Conservation (phyloP, 306 rosid species). For the Vigna hirtella region DNA sequence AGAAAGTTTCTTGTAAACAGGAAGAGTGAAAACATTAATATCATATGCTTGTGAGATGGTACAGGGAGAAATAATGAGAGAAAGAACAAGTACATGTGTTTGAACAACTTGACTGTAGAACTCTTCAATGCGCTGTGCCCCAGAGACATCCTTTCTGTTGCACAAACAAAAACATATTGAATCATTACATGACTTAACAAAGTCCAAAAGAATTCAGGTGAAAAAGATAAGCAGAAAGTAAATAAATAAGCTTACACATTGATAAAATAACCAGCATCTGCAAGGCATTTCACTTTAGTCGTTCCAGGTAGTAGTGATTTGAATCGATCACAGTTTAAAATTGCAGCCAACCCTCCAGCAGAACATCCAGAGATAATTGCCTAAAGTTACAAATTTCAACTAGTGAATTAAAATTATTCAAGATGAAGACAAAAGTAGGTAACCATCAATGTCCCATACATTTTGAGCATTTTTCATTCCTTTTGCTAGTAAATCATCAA, state of each 20-base stretch:
- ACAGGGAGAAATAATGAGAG: constrained; percentile 10
- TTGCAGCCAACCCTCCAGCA: constrained; percentile 85
- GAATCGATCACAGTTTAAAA: constrained; percentile 81
- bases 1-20: constrained; percentile 13
- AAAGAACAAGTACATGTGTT: constrained; percentile 68
- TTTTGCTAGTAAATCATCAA: constrained; percentile 73
- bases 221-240: constrained; percentile 14
- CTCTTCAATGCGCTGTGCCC: constrained; percentile 63
- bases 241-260: constrained; percentile 60
- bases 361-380: constrained; percentile 94
- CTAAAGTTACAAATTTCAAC: constrained; percentile 50
- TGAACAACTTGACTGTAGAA: constrained; percentile 66
- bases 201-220: constrained; percentile 10
- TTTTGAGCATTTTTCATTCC: constrained; percentile 87
- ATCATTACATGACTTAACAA: constrained; percentile 10
- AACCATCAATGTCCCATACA: constrained; percentile 47
- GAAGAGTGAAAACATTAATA: neutral
- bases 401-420: neutral
- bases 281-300: constrained; percentile 76
- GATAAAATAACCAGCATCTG: constrained; percentile 93
- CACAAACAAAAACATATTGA: constrained; percentile 7
- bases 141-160: constrained; percentile 78
- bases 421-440: neutral
- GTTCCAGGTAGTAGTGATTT: constrained; percentile 58
- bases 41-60: neutral